A percentile compares a stretch with the other conserved stretches of the same genome.
phyloP scores from a whole-genome alignment of 495 filamentous ascomycete species.

The Trypethelium eluteriae region DNA sequence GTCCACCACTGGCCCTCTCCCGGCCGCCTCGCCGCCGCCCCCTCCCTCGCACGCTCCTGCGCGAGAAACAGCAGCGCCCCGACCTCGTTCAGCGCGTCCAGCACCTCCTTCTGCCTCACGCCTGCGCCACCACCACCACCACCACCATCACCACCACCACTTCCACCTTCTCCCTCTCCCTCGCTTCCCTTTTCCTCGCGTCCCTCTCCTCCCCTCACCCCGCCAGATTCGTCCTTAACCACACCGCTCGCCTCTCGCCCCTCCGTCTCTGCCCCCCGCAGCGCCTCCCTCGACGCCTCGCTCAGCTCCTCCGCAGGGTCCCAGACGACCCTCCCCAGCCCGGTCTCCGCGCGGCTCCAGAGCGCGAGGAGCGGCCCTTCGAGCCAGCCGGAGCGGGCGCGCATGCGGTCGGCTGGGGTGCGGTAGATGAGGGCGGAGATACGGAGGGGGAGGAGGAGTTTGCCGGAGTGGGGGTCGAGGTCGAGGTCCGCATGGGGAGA shows the following conservation, averaged over 20 bases:
- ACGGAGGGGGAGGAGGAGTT: conserved; percentile 45
- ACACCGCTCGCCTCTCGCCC: no score
- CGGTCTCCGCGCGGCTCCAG: conserved; percentile 52
- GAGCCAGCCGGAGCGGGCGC: conserved; percentile 63
- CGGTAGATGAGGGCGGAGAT: conserved; percentile 56
- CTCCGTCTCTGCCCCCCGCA: no score
- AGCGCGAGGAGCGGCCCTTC: conserved; percentile 63
- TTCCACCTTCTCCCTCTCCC: not conserved
- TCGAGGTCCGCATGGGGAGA: no score
- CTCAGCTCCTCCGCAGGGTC: not conserved
- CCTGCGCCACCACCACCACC: not conserved
- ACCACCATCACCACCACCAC: not conserved
- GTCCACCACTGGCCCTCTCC: conserved; percentile 82
- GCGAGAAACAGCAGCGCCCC: conserved; percentile 67
- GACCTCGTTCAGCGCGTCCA: conserved; percentile 68
- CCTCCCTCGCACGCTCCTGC: conserved; percentile 73
- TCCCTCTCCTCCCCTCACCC: no score
- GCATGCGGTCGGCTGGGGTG: conserved; percentile 55
- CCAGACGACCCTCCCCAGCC: conserved; percentile 36
- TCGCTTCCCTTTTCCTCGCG: not conserved
- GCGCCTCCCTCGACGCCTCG: conserved; percentile 12
- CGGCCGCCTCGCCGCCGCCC: conserved; percentile 45
- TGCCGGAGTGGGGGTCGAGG: conserved; percentile 24
- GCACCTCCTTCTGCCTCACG: conserved; percentile 10
- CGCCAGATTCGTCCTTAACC: no score